These are phyloP conservation scores for Leptodontidium sp. DNA, from an alignment of 2,329 filamentous ascomycete genomes.

Conservation along the genomic window DNA sequence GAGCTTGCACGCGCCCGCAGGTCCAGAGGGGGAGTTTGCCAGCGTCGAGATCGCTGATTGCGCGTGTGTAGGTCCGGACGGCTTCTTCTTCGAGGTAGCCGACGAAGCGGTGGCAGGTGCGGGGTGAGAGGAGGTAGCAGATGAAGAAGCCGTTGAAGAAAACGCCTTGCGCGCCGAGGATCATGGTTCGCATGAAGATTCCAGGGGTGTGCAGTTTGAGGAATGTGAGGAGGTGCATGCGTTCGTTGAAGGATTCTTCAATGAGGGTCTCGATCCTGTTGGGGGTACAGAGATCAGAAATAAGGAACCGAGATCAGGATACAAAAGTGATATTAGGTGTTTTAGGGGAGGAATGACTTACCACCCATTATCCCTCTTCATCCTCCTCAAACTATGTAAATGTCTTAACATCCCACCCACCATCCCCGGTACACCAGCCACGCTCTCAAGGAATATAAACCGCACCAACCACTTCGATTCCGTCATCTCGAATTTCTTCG, in stretches of 20 bases:
- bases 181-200: constrained; percentile 89
- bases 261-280: constrained; percentile 83
- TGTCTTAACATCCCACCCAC: constrained; percentile 94
- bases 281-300: no score
- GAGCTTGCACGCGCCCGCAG: constrained; percentile 69
- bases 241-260: constrained; percentile 90
- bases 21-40: constrained; percentile 83
- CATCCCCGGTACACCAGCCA: constrained; percentile 96
- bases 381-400: constrained; percentile 79
- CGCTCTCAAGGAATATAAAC: constrained; percentile 92
- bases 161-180: constrained; percentile 90
- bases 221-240: constrained; percentile 93
- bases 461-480: constrained; percentile 90
- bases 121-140: constrained; percentile 84
- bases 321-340: not conserved
- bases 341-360: not conserved
- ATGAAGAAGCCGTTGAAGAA: constrained; percentile 96
- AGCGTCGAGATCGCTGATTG: constrained; percentile 83
- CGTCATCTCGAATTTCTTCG: constrained; percentile 70
- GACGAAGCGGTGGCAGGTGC: constrained; percentile 92
- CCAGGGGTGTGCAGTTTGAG: constrained; percentile 84
- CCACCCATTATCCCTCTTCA: constrained; percentile 93
- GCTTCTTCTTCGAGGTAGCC: constrained; percentile 98
- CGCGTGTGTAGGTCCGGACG: constrained; percentile 91
- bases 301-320: not conserved